A percentile compares a stretch with the other conserved stretches of the same genome.
Evolutionary conservation across 139 green algal species (phyloP).

Genomic region (Chlamydomonas schloesseri): DNA sequence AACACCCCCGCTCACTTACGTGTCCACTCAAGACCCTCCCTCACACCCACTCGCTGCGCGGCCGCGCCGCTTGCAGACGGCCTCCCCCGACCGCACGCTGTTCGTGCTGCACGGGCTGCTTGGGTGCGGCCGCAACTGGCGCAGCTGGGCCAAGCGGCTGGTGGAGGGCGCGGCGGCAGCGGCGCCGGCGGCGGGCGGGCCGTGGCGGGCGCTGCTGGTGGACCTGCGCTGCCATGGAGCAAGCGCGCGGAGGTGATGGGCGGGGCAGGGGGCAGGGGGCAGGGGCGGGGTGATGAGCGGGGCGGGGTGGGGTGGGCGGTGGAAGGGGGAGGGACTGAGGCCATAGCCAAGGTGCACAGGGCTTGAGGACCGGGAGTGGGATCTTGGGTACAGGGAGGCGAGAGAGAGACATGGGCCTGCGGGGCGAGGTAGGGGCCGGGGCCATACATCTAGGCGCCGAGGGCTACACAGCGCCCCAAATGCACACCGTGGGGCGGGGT

Average conservation of each 20-base stretch:
- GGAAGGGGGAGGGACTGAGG: background rate
- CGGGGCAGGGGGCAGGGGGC: background rate
- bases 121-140: conserved; percentile 67
- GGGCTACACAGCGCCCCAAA: too few relatives aligned
- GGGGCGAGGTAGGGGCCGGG: too few relatives aligned
- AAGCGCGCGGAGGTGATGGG: conserved; percentile 21
- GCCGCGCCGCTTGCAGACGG: background rate
- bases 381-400: too few relatives aligned
- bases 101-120: conserved; percentile 66
- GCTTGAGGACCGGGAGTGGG: too few relatives aligned
- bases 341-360: too few relatives aligned
- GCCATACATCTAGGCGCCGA: too few relatives aligned
- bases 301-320: background rate
- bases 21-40: background rate
- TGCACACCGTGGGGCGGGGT: too few relatives aligned
- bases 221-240: conserved; percentile 81
- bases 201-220: conserved; percentile 72
- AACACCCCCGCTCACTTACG: background rate
- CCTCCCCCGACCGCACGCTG: conserved; percentile 15
- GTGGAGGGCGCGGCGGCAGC: conserved; percentile 24
- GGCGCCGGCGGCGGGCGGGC: conserved; percentile 7
- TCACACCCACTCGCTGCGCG: too few relatives aligned
- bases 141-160: conserved; percentile 27
- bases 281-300: background rate
- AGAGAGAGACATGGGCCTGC: too few relatives aligned